These are phyloP conservation scores for Lactarius akahatsu DNA, from an alignment of 768 basidiomycete species.

Conservation along the genomic window DNA sequence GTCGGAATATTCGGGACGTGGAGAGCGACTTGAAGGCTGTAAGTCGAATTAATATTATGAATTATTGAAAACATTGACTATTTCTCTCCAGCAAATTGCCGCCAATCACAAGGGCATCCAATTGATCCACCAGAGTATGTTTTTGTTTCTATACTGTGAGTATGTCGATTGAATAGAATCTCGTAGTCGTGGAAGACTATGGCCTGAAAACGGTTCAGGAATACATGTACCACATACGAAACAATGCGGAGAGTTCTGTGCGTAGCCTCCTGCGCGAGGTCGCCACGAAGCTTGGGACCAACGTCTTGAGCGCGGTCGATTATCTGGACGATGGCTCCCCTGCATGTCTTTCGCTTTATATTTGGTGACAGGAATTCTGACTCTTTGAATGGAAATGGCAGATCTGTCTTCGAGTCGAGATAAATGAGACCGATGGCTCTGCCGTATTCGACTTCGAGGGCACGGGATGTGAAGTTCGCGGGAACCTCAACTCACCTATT, in stretches of 20 bases:
- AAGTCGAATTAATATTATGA: constrained; percentile 33
- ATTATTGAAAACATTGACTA: constrained; percentile 17
- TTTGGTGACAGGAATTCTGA: background rate
- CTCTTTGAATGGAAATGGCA: constrained; percentile 32
- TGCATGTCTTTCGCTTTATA: constrained; percentile 41
- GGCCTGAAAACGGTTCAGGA: constrained; percentile 83
- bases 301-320: constrained; percentile 68
- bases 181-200: constrained; percentile 80
- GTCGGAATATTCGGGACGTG: constrained; percentile 82
- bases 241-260: constrained; percentile 86
- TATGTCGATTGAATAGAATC: constrained; percentile 19
- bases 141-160: constrained; percentile 1
- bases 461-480: constrained; percentile 79
- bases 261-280: constrained; percentile 77
- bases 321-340: constrained; percentile 88
- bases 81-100: constrained; percentile 76
- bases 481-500: constrained; percentile 82
- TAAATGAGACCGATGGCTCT: constrained; percentile 68
- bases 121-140: constrained; percentile 73
- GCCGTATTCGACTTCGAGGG: constrained; percentile 86
- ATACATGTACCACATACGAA: constrained; percentile 89
- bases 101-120: constrained; percentile 92
- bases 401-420: constrained; percentile 76
- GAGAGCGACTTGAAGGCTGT: constrained; percentile 92
- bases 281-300: constrained; percentile 63